Base-by-base conservation (phyloP, 192 early-diverging fungal species). In the Coemansia sp. region DNA sequence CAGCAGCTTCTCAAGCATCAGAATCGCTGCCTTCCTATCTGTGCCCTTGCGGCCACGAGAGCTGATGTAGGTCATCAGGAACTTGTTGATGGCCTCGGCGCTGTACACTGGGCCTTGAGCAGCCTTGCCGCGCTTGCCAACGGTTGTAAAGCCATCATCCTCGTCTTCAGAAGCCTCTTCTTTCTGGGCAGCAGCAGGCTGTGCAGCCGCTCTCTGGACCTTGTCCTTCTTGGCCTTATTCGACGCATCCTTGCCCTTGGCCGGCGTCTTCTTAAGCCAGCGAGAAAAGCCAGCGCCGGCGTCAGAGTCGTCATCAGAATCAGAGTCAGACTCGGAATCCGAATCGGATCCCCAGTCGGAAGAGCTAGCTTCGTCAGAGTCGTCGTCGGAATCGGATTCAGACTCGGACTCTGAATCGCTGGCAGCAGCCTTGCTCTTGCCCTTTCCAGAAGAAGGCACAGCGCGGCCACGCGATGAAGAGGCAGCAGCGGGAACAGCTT, bases 41-140 rank as follows among this genome's bases (percentile, higher is more conserved):
- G 94, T 97, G 80, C 89, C 89, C 91, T 94, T 97, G 84, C 96
- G 95, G 48, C 97, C 97, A 68, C 97, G 89, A 49, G 92, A 85
- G 48, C 89, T 88, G 52, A 88, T 56, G 29, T 97, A 81, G 65
- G 92, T 91, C 48, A 72, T 74, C 56, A 99, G 85, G 64, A 89
- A 85, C 82, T 95, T 90, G 84, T 93, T 92, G 52, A 99, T 77
- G 61, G 91, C 89, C 42, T 91, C 88, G 12, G 84, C 75, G 31
- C 87, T 89, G 48, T 89, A 71, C 65, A 88, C 88, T 30, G 75
- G 77, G 61, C 83, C 71, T 50, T 78, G 74, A 45, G 80, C 87
- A 33, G 80, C 81, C 81, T 88, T 88, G 71, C 89, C 89, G 34
- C 82, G 83, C 73, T 88, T 87, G 48, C 88, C 91, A 48, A 90